Base-by-base conservation (phyloP, 2,329 filamentous ascomycete genomes). In the Epicoccum sorghinum region DNA sequence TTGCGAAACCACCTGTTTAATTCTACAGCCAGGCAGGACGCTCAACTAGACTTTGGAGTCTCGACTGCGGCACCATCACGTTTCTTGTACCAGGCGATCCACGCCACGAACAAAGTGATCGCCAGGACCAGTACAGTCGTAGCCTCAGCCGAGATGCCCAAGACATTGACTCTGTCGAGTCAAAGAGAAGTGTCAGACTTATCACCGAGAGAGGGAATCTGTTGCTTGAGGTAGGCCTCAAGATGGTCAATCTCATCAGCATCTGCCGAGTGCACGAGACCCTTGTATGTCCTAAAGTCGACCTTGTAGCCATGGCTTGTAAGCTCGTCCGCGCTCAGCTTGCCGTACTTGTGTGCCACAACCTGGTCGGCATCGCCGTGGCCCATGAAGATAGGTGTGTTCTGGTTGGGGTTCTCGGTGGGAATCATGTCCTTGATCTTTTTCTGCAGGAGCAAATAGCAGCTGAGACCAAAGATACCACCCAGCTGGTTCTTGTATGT, bases 391-490 rank as follows among this genome's bases (percentile, higher is more conserved):
- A 98, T 86, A 1, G 90, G 89, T 1, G 91, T 96, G 36, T 89
- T 80, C 74, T 87, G 85, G 74, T 91, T 92, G 50, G 82, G 79
- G 62, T 78, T 83, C 24, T 70, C 68, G 7, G 62, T 63, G 3
- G 73, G 73, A 8, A 77, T 67, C 65, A 75, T 57, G 23, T 73
- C 81, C 69, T 83, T 80, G 61, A 91, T 74, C 69, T 87, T 89
- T 58, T 83, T 78, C 59, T 85, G 81, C 41, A 97, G 79, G 18
- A 91, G 81, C 63, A 97, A 77, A 76, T 96, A 98, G 66, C 86
- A 89, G 10, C 90, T 95, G 58, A 98, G 77, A 7, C 88, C 91
- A 59, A 97, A 88, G 60, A 98, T 89, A 59, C 93, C 93, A n/a
- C 86, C 93, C 13, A 98, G 80, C 76, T 91, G 91, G 64, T 84